Evolutionary conservation across 305 asterid genomes (phyloP), one percentile per base, ranked within the genome.

Genomic region (Ajuga reptans): DNA sequence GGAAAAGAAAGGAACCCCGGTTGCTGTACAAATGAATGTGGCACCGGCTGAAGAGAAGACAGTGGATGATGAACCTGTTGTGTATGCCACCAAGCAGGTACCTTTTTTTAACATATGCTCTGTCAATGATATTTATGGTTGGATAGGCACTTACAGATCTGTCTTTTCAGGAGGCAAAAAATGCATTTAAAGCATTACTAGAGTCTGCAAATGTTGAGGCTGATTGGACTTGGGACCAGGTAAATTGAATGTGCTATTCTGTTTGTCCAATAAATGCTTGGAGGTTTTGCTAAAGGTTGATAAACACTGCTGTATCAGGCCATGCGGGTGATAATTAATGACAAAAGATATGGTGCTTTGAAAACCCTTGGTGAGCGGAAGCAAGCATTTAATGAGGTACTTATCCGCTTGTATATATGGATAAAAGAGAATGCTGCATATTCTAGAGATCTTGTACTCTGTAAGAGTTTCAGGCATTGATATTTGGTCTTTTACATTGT

Each of bases 141-240:
- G 56, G 62, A 45, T 60, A 5, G 52, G 31, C 5, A 59, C 66
- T 68, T 62, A 61, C 49, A 4, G 9, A 61, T 63, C 51, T 66
- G 31, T 69, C 37, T 72, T 57, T 69, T 68, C 77, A 92, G 98
- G 98, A 93, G 81, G 98, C 98, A 1, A 93, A 93, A 82, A 85
- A 76, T 89, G 97, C 95, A 8, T 93, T 93, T 73, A 93, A 93
- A 87, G 80, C 91, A 61, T 75, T 93, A 63, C 72, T 93, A 55
- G 98, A 90, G 81, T 88, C 87, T 72, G 90, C 89, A 59, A 90
- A 88, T 81, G 98, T 93, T 47, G 89, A 79, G 83, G 90, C 91
- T 61, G 97, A 93, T 83, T 93, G 91, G 96, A 75, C 72, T 65
- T 93, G 98, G 98, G 98, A 93, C 85, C 98, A 93, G 97, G 98